Base-by-base conservation (phyloP, 2,329 filamentous ascomycete genomes). In the Fulvia fulva region DNA sequence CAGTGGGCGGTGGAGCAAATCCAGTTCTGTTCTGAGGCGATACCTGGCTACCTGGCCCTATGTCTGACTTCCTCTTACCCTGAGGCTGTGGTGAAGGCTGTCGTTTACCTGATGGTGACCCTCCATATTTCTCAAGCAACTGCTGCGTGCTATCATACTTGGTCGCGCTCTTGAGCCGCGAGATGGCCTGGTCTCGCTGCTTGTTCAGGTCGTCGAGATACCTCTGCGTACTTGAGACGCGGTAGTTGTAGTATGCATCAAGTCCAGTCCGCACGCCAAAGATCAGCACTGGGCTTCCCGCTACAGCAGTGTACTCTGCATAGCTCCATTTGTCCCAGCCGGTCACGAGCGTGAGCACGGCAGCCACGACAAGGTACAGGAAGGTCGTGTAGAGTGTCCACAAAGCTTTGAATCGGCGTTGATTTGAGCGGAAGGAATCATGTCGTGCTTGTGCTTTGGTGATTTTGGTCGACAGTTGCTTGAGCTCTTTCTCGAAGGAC, bases 131-230 rank as follows among this genome's bases (percentile, higher is more conserved):
- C 69, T 97, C 90, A 11, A 99, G 83, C 59, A 99, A 77, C 71
- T 97, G 86, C 69, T 95, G 85, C 1, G 94, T 99, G 30, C 92
- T 94, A 75, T 97, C 90, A 77, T 97, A 99, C 74, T 90, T 96
- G 32, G 94, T 99, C 25, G 92, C 92, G 58, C 88, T 87, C 76
- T 99, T 99, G 63, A 99, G 84, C 75, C 92, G 92, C 72, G 96
- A 88, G 64, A 99, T 97, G 1, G 92, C 96, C 67, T 86, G 86
- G 59, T 89, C 85, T 55, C 93, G 86, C 74, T 97, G 89, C 55
- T 85, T 84, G 68, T 92, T 86, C 34, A 92, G 82, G 21, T 83
- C 83, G 67, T 93, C 88, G 28, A 97, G 81, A 43, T 87, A 83
- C 41, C 80, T 74, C 65, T 88, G 84, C 11, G 89, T 81, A 16